These are phyloP conservation scores for Cladosporium sp. DNA, from an alignment of 2,329 filamentous ascomycete genomes.

Conservation along the genomic window DNA sequence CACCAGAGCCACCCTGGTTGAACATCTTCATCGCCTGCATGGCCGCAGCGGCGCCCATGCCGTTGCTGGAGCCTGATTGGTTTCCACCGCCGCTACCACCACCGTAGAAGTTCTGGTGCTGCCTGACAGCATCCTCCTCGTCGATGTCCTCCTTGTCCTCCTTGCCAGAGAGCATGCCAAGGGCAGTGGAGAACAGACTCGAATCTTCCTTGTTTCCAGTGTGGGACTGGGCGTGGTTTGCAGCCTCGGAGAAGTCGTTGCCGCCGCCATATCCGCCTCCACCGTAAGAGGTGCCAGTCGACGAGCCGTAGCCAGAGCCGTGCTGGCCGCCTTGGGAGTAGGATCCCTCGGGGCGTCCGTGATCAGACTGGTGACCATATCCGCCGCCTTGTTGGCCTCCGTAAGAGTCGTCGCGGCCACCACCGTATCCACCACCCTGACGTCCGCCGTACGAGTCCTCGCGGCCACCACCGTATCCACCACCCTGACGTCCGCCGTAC, in stretches of 20 bases:
- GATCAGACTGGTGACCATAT: slow-evolving; percentile 27
- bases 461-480: slow-evolving; percentile 15
- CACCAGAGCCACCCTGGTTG: slow-evolving; percentile 31
- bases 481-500: slow-evolving; percentile 14
- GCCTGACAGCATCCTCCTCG: slow-evolving; percentile 60
- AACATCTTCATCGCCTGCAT: slow-evolving; percentile 81
- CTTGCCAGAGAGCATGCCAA: slow-evolving; percentile 51
- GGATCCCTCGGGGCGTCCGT: slow-evolving; percentile 22
- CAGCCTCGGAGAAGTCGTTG: slow-evolving; percentile 50
- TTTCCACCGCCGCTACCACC: slow-evolving; percentile 35
- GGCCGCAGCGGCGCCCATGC: slow-evolving; percentile 63
- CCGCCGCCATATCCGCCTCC: slow-evolving; percentile 34
- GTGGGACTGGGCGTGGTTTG: slow-evolving; percentile 50
- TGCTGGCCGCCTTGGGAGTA: slow-evolving; percentile 24
- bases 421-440: slow-evolving; percentile 16
- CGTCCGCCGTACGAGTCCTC: slow-evolving; percentile 10
- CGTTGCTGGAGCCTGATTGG: slow-evolving; percentile 41
- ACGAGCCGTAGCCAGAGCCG: slow-evolving; percentile 31
- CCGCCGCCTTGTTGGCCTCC: slow-evolving; percentile 16
- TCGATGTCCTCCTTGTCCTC: slow-evolving; percentile 52
- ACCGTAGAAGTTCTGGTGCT: slow-evolving; percentile 71
- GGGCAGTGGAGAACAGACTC: slow-evolving; percentile 50
- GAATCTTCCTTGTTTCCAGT: slow-evolving; percentile 45
- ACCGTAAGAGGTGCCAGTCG: slow-evolving; percentile 39
- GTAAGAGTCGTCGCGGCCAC: slow-evolving; percentile 19